Percentiles rank a stretch among this genome's conserved stretches.
Conservation (phyloP, 2,329 filamentous ascomycete species). For the Aspergillus ochraceus region DNA sequence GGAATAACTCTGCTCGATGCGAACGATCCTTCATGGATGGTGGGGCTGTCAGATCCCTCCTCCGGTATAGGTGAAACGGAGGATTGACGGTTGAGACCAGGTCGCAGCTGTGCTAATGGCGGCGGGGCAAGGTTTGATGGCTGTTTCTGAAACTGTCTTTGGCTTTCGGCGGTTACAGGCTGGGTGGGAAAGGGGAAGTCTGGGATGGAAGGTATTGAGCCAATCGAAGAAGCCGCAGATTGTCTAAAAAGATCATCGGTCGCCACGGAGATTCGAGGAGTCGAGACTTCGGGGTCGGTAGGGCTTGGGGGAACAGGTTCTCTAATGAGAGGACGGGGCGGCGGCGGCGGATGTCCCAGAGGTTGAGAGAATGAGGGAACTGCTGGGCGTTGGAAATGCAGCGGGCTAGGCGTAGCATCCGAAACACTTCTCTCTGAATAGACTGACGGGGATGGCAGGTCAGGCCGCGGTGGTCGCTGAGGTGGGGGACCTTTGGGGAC, state of each 20-base stretch:
- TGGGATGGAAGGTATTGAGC: slow-evolving; percentile 29
- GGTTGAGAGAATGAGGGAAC: slow-evolving; percentile 31
- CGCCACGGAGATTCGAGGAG: slow-evolving; percentile 26
- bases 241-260: slow-evolving; percentile 32
- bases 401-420: slow-evolving; percentile 25
- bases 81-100: slow-evolving; percentile 60
- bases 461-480: slow-evolving; percentile 43
- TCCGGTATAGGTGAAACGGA: slow-evolving; percentile 76
- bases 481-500: slow-evolving; percentile 40
- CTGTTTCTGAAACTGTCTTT: slow-evolving; percentile 23
- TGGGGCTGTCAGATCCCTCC: slow-evolving; percentile 58
- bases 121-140: slow-evolving; percentile 30
- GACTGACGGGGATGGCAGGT: slow-evolving; percentile 39
- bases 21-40: slow-evolving; percentile 59
- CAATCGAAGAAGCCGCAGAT: slow-evolving; percentile 25
- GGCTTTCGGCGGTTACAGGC: slow-evolving; percentile 22
- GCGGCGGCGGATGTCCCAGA: slow-evolving; percentile 17
- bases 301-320: slow-evolving; percentile 17
- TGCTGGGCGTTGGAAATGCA: slow-evolving; percentile 20
- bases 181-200: slow-evolving; percentile 25
- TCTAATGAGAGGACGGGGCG: slow-evolving; percentile 17
- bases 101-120: slow-evolving; percentile 20
- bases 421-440: slow-evolving; percentile 32
- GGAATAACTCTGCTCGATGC: slow-evolving; percentile 73
- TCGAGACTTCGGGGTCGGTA: slow-evolving; percentile 24